Evolutionary conservation across 257 asterid species (phyloP).

Genomic region (Solanum ossicruentum): DNA sequence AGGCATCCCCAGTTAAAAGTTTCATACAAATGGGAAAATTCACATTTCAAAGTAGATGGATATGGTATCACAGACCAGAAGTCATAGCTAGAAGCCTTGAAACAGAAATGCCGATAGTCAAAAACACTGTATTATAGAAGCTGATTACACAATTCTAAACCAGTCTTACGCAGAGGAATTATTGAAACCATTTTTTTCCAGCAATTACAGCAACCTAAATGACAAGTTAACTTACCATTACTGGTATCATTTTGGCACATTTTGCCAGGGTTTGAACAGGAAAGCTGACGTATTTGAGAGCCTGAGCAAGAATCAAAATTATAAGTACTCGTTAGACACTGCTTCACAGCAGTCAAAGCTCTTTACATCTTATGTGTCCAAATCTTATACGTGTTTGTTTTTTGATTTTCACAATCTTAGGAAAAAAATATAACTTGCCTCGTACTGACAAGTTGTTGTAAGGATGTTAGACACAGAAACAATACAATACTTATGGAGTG

Average conservation of each 20-base stretch:
- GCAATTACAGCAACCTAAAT: not conserved
- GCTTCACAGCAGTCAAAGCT: not conserved
- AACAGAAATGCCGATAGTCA: not conserved
- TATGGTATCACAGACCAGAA: not conserved
- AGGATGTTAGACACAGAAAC: constrained; percentile 88
- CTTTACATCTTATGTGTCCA: not conserved
- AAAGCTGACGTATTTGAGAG: constrained; percentile 96
- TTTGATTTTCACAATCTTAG: not conserved
- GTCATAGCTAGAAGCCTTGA: not conserved
- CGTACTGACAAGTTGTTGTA: constrained; percentile 95
- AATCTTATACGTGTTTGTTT: not conserved
- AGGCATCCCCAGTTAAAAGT: not conserved
- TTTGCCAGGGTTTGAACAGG: constrained; percentile 95
- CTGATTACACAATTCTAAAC: not conserved
- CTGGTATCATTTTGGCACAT: constrained; percentile 99
- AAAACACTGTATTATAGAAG: not conserved
- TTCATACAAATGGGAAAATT: not conserved
- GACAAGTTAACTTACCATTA: constrained; percentile 60
- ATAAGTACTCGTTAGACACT: not conserved
- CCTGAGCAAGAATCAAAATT: constrained; percentile 37
- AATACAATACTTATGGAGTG: constrained; percentile 63
- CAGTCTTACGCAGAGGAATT: not conserved
- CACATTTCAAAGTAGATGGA: not conserved
- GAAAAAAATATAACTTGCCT: constrained; percentile 33
- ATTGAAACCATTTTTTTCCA: not conserved